phyloP scores from a whole-genome alignment of 495 filamentous ascomycete species.

The Bacidia rubella region DNA sequence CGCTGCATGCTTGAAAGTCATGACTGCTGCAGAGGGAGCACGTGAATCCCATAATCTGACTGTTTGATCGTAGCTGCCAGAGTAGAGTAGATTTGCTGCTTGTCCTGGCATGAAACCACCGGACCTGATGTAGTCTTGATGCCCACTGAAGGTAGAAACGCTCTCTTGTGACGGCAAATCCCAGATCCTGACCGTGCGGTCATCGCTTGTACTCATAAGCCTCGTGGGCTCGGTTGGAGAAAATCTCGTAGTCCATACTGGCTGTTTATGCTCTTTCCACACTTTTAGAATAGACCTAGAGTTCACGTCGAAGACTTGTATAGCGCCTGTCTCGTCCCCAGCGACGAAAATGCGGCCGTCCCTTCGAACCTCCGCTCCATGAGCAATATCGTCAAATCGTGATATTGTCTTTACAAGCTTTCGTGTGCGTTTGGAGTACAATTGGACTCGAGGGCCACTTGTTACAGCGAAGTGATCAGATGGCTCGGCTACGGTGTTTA shows the following conservation, averaged over 20 bases:
- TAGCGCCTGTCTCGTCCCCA: constrained; percentile 75
- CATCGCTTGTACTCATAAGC: constrained; percentile 74
- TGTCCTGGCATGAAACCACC: constrained; percentile 73
- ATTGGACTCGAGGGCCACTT: constrained; percentile 76
- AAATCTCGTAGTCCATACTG: constrained; percentile 84
- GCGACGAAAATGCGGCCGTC: constrained; percentile 83
- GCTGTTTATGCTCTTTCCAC: constrained; percentile 90
- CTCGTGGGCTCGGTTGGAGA: constrained; percentile 73
- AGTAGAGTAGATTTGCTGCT: constrained; percentile 57
- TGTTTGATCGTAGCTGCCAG: constrained; percentile 86
- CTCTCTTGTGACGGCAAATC: constrained; percentile 72
- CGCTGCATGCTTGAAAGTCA: constrained; percentile 86
- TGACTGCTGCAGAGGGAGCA: constrained; percentile 49
- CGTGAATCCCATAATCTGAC: constrained; percentile 90
- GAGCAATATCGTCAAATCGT: constrained; percentile 78
- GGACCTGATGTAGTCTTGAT: constrained; percentile 80
- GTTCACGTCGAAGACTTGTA: constrained; percentile 87
- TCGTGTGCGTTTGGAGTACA: constrained; percentile 79
- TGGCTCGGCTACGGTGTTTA: constrained; percentile 32
- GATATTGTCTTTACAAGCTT: constrained; percentile 85
- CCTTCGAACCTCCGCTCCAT: constrained; percentile 69
- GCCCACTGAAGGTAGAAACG: constrained; percentile 67
- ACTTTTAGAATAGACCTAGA: constrained; percentile 88
- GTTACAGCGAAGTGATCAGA: constrained; percentile 83
- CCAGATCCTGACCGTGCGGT: constrained; percentile 86